Conservation (phyloP, 73 alveolate genomes). For the Paramecium caudatum region DNA sequence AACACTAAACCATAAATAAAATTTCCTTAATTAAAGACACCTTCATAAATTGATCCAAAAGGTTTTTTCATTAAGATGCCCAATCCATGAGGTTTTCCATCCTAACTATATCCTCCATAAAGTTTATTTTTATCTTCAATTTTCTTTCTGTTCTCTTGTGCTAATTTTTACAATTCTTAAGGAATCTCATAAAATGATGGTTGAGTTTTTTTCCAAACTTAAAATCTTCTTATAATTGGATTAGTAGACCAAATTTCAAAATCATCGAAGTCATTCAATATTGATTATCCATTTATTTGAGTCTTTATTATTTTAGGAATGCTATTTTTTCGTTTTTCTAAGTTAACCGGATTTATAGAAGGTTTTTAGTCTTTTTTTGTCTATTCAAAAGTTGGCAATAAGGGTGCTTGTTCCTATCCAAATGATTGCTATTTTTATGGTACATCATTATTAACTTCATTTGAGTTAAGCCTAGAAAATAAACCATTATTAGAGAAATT, state of each 20-base stretch:
- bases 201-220: neutral
- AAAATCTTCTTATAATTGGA: neutral
- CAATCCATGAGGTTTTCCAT: slow-evolving; percentile 1
- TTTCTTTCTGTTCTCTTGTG: neutral
- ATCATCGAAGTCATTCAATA: too few species aligned
- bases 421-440: neutral
- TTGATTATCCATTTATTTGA: too few species aligned
- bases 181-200: neutral
- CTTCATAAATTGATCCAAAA: slow-evolving; percentile 41
- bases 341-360: neutral
- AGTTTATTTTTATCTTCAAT: neutral
- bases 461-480: neutral
- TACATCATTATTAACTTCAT: neutral
- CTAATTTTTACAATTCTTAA: neutral
- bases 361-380: neutral
- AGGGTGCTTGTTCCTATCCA: neutral
- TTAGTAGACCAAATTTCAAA: slow-evolving; percentile 39
- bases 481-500: slow-evolving; percentile 42
- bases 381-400: neutral
- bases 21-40: neutral
- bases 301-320: neutral
- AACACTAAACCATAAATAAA: slow-evolving; percentile 25
- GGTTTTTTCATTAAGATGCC: slow-evolving; percentile 35
- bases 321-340: neutral
- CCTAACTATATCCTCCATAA: slow-evolving; percentile 17